Conservation (phyloP, 352 stramenopile genomes). For the Paralagenidium karlingii region DNA sequence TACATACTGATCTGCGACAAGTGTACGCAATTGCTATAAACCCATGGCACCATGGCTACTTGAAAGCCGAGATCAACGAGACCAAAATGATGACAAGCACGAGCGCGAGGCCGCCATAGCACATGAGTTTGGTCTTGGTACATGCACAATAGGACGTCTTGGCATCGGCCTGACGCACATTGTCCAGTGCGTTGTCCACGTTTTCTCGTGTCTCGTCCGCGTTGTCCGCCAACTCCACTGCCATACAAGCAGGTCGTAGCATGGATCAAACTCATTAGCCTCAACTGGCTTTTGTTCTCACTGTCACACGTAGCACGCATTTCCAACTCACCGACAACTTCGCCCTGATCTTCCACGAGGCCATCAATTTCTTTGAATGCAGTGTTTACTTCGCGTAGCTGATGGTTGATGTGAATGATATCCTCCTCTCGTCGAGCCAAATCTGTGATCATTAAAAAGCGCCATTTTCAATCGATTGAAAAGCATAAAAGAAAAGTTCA, state of each 20-base stretch:
- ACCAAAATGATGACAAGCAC: conserved; percentile 43
- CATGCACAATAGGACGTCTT: conserved; percentile 57
- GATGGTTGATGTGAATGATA: conserved; percentile 83
- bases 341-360: conserved; percentile 71
- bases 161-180: conserved; percentile 60
- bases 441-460: too few relatives aligned
- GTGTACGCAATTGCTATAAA: too few relatives aligned
- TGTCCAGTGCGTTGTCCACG: conserved; percentile 44
- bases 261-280: background rate
- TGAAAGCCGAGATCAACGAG: too few relatives aligned
- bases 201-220: conserved; percentile 68
- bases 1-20: too few relatives aligned
- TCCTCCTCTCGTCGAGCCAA: conserved; percentile 68
- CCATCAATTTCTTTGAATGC: conserved; percentile 77
- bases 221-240: conserved; percentile 76
- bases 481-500: conserved; percentile 2
- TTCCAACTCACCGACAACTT: conserved; percentile 31
- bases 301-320: background rate
- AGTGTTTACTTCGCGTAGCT: conserved; percentile 74
- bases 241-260: background rate
- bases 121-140: conserved; percentile 51
- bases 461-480: too few relatives aligned
- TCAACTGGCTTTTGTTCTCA: too few relatives aligned
- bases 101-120: conserved; percentile 33
- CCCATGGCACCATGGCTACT: too few relatives aligned